These are phyloP conservation scores for Tolypocladium ovalisporum DNA, from an alignment of 2,329 filamentous ascomycete genomes.

Conservation along the genomic window DNA sequence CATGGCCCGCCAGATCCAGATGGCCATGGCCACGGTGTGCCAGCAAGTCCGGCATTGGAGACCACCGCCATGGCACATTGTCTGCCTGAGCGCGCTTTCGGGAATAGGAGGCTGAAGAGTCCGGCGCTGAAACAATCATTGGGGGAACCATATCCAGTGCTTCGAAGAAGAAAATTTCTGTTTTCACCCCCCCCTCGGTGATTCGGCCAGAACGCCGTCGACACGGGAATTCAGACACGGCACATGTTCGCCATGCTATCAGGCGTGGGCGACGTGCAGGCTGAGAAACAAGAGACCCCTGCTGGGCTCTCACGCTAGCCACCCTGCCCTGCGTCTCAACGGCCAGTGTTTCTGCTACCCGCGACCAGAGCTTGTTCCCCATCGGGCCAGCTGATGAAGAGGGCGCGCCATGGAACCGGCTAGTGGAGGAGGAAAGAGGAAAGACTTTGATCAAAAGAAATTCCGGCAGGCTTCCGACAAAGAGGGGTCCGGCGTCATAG, in stretches of 20 bases:
- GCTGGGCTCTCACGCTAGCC: background rate
- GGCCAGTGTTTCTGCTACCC: background rate
- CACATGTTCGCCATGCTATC: background rate
- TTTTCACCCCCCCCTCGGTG: background rate
- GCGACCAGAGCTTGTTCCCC: background rate
- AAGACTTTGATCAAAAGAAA: background rate
- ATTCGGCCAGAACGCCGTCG: background rate
- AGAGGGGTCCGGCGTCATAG: background rate
- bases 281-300: background rate
- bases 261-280: background rate
- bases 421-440: background rate
- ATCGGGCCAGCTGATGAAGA: background rate
- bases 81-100: conserved; percentile 16
- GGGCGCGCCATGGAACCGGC: background rate
- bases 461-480: background rate
- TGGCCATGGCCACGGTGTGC: conserved; percentile 21
- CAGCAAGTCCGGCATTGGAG: conserved; percentile 18
- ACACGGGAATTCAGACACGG: background rate
- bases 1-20: conserved; percentile 25
- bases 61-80: conserved; percentile 26
- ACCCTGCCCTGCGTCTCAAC: background rate
- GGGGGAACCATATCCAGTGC: background rate
- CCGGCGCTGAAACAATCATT: background rate
- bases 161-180: background rate
- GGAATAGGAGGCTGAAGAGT: conserved; percentile 3